phyloP scores from a whole-genome alignment of 2,329 filamentous ascomycete genomes.

The Eurotiales sp. region DNA sequence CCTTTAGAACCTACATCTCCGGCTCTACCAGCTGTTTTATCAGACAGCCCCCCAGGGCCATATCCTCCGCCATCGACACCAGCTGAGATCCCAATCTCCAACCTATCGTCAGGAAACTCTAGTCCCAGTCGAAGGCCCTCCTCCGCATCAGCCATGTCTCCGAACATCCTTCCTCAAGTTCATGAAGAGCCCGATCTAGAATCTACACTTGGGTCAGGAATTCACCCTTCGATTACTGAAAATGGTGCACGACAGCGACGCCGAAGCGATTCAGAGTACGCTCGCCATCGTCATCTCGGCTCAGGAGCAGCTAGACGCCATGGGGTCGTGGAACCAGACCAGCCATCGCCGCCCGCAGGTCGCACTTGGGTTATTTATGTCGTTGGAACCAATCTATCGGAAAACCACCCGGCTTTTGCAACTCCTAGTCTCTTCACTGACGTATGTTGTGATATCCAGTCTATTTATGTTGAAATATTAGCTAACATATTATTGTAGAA shows the following conservation, averaged over 20 bases:
- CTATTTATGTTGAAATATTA: not conserved
- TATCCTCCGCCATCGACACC: constrained; percentile 62
- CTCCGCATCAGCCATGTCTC: constrained; percentile 43
- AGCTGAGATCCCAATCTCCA: constrained; percentile 55
- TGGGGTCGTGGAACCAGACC: constrained; percentile 60
- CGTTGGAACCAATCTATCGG: constrained; percentile 64
- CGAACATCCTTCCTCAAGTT: constrained; percentile 35
- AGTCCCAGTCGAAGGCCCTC: constrained; percentile 47
- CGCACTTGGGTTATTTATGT: constrained; percentile 71
- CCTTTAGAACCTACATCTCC: constrained; percentile 25
- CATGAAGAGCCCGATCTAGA: constrained; percentile 37
- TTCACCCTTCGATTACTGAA: constrained; percentile 29
- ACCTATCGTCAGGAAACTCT: constrained; percentile 51
- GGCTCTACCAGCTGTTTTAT: constrained; percentile 43
- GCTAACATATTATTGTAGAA: constrained; percentile 36
- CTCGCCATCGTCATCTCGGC: constrained; percentile 54
- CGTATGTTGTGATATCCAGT: constrained; percentile 38
- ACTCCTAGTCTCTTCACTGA: constrained; percentile 68
- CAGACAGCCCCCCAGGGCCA: constrained; percentile 57
- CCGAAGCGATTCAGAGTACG: constrained; percentile 58
- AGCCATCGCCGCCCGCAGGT: constrained; percentile 46
- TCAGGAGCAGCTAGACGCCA: constrained; percentile 61
- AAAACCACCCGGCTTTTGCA: constrained; percentile 66
- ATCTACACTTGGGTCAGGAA: constrained; percentile 35
- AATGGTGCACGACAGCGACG: constrained; percentile 49